Base-by-base conservation (phyloP, 257 asterid genomes). In the Nyctanthes arbortristis region DNA sequence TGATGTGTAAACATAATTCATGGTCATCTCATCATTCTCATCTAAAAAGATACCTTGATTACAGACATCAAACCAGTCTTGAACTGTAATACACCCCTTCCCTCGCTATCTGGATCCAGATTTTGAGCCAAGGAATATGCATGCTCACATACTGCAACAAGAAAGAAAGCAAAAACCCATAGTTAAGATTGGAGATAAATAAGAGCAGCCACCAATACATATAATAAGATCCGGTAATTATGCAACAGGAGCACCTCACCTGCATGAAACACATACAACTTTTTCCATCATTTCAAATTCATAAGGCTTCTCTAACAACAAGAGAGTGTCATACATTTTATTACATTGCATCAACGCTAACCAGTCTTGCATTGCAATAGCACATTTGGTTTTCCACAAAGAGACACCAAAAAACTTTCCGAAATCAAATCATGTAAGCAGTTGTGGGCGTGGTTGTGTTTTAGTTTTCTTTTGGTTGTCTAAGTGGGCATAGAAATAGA, bases 11-110 rank as follows among this genome's bases (percentile, higher is more conserved):
- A 37, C n/a, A 24, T 10, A 52, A 24, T 9, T 20, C 24, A 52
- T 52, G 59, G 59, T 24, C 28, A 52, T 24, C 59, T n/a, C 57
- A n/a, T 49, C 60, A 35, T 58, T 66, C 1, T 36, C 31, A 55
- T 59, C 65, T n/a, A 39, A 47, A 54, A 45, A 63, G 49, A 62
- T 91, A 93, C 99, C 99, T 93, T 93, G 79, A 93, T 93, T 66
- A 93, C 95, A 73, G 99, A 94, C 97, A 89, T 89, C 82, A 94
- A 81, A 37, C 99, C 97, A 64, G 97, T 93, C 88, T 91, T 93
- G 84, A 93, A 93, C 91, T 93, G 99, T 82, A 93, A 75, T 45
- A 93, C 99, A 58, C 99, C 99, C 88, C 99, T 86, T 67, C 99
- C 99, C 82, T 93, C 99, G 39, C 99, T 93, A 73, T 93, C 91